These are phyloP conservation scores for Pseudogymnoascus sp. DNA, from an alignment of 2,329 filamentous ascomycete species.

Conservation along the genomic window DNA sequence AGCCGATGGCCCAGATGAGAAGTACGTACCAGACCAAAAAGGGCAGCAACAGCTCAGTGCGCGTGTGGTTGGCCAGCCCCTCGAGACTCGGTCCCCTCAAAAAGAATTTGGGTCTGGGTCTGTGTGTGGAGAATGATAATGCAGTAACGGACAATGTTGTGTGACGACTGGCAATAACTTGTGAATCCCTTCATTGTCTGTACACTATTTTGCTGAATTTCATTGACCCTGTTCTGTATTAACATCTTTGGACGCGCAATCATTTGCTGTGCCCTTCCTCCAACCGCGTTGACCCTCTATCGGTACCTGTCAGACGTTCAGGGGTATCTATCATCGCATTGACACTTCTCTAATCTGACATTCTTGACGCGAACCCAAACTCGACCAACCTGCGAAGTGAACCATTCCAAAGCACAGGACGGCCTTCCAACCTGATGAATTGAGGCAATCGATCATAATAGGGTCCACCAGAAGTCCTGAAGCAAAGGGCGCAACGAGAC, in stretches of 20 bases:
- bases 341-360: not conserved
- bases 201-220: not conserved
- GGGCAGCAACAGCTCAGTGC: not conserved
- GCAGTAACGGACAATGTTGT: not conserved
- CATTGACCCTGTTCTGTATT: not conserved
- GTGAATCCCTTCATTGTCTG: constrained; percentile 1
- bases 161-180: not conserved
- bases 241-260: not conserved
- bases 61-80: constrained; percentile 7
- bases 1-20: not conserved
- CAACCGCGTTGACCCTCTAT: not conserved
- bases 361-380: constrained; percentile 4
- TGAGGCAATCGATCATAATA: not conserved
- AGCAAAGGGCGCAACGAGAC: constrained; percentile 1
- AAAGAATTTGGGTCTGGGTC: not conserved
- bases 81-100: not conserved
- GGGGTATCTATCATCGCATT: constrained; percentile 2
- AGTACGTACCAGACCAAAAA: not conserved
- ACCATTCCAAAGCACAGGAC: not conserved
- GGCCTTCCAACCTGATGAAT: constrained; percentile 2
- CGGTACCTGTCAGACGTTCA: constrained; percentile 6
- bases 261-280: not conserved
- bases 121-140: not conserved
- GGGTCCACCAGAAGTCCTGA: constrained; percentile 2
- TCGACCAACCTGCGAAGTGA: not conserved